phyloP scores from a whole-genome alignment of 164 flowering plant species.

The Aristolochia californica region DNA sequence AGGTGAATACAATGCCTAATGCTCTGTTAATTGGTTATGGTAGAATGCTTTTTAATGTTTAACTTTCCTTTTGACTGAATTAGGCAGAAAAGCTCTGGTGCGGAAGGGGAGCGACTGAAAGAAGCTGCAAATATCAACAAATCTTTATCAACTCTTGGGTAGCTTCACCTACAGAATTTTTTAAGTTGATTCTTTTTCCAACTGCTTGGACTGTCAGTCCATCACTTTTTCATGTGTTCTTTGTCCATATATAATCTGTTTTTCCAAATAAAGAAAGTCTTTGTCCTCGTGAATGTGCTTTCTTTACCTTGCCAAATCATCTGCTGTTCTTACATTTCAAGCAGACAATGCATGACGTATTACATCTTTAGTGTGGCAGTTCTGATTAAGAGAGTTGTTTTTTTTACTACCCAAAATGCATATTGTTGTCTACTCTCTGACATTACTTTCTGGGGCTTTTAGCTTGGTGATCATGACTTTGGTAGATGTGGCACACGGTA shows the following conservation, averaged over 20 bases:
- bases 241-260: too few species aligned
- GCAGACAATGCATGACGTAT: too few species aligned
- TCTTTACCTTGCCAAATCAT: too few species aligned
- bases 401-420: not conserved
- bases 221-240: too few species aligned
- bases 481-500: conserved; percentile 85
- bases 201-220: not conserved
- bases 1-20: conserved; percentile 38
- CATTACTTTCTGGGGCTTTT: conserved; percentile 2
- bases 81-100: conserved; percentile 94
- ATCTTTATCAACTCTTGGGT: conserved; percentile 91
- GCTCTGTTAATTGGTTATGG: not conserved
- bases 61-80: conserved; percentile 8
- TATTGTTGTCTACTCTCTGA: not conserved
- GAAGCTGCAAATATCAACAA: conserved; percentile 94
- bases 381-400: not conserved
- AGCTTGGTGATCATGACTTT: conserved; percentile 85
- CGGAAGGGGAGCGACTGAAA: conserved; percentile 89
- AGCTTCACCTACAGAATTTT: conserved; percentile 13
- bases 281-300: too few species aligned
- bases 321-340: too few species aligned
- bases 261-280: too few species aligned
- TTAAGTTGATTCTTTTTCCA: not conserved
- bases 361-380: too few species aligned
- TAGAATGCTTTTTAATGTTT: not conserved